These are phyloP conservation scores for Fusarium drepaniforme DNA, from an alignment of 2,329 filamentous ascomycete species.

Conservation along the genomic window DNA sequence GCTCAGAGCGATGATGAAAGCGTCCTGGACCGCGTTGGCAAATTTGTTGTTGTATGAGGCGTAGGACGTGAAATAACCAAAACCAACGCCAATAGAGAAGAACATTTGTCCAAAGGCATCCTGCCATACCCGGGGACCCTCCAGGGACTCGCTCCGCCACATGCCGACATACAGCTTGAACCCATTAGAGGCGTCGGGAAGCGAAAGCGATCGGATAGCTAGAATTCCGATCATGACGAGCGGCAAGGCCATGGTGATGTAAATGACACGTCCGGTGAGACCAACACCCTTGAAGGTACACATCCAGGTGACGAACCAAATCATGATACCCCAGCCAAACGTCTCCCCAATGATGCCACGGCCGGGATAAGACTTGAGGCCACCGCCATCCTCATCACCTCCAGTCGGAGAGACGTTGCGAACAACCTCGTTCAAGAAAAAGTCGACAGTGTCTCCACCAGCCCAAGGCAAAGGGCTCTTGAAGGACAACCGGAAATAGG, in stretches of 20 bases:
- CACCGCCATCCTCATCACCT: constrained; percentile 7
- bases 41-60: constrained; percentile 66
- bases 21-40: constrained; percentile 65
- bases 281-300: constrained; percentile 69
- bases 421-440: constrained; percentile 51
- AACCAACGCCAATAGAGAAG: constrained; percentile 60
- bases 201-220: constrained; percentile 61
- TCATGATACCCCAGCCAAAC: constrained; percentile 65
- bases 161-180: constrained; percentile 55
- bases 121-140: constrained; percentile 56
- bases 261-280: constrained; percentile 65
- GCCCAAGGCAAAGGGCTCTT: constrained; percentile 65
- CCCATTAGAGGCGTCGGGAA: constrained; percentile 63
- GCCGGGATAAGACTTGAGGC: constrained; percentile 52
- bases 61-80: constrained; percentile 67
- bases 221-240: constrained; percentile 65
- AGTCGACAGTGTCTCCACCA: constrained; percentile 40
- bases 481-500: constrained; percentile 66
- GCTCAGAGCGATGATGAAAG: constrained; percentile 63
- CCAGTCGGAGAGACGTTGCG: constrained; percentile 13
- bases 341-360: constrained; percentile 62
- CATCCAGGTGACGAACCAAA: constrained; percentile 68
- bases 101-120: constrained; percentile 63
- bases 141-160: constrained; percentile 58
- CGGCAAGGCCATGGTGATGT: constrained; percentile 68